phyloP scores from a whole-genome alignment of 129 eudicot species.

The Centella asiatica region DNA sequence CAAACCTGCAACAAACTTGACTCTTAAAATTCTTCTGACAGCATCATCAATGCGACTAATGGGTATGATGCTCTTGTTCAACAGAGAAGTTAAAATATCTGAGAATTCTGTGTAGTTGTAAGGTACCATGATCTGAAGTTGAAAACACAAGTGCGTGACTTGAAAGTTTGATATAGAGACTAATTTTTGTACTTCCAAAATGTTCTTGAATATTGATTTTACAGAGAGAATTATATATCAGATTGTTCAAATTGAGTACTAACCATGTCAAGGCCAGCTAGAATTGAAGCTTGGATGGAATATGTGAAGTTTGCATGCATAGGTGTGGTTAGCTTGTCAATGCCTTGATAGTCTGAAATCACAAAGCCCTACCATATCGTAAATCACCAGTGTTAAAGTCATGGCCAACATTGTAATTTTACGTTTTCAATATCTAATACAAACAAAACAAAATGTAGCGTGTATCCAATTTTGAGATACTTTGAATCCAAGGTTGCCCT shows the following conservation, averaged over 20 bases:
- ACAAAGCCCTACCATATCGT: conserved; percentile 29
- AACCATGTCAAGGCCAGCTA: conserved; percentile 48
- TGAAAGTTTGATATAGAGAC: background rate
- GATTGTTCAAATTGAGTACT: background rate
- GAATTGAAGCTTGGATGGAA: conserved; percentile 24
- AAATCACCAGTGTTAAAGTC: no score
- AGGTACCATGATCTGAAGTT: conserved; percentile 66
- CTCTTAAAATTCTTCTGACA: conserved; percentile 55
- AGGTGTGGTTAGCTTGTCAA: conserved; percentile 29
- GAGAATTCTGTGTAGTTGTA: conserved; percentile 53
- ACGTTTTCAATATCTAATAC: no score
- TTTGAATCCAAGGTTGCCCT: conserved; percentile 30
- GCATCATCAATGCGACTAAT: conserved; percentile 79
- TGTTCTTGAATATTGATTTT: background rate
- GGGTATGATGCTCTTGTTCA: conserved; percentile 40
- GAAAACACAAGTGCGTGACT: background rate
- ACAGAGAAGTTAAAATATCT: conserved; percentile 33
- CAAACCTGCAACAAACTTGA: conserved; percentile 64
- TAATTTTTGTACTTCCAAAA: no score
- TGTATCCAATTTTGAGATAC: conserved; percentile 11
- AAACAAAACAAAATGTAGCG: no score
- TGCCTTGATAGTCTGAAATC: conserved; percentile 37
- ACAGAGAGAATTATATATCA: no score
- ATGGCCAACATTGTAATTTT: no score
- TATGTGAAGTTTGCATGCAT: conserved; percentile 29